Base-by-base conservation (phyloP, 2,329 filamentous ascomycete genomes). In the Fusarium tricinctum region DNA sequence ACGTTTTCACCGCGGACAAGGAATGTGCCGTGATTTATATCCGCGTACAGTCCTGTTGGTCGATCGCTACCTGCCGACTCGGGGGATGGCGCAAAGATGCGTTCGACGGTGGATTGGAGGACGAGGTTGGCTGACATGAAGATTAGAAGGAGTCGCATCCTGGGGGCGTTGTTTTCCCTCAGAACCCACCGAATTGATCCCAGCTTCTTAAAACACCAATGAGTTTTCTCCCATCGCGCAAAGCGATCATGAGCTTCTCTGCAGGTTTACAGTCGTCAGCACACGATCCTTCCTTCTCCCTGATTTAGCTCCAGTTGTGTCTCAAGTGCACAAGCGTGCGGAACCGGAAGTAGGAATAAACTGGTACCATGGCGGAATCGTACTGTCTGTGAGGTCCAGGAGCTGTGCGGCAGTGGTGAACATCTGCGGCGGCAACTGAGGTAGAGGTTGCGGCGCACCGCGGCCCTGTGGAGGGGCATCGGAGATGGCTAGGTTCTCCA, bases 371-470 rank as follows among this genome's bases (percentile, higher is more conserved):
- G 58, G 62, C 59, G 74, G 56, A 51, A 47, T 75, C 92, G 84
- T 89, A 98, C 95, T 99, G 83, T 99, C 96, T 74, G 96, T 98
- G 75, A 99, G 86, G 79, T 99, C 96, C 61, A 99, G 84, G 61
- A 99, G 85, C 83, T 98, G 96, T 55, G 96, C 94, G 32, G 96
- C 96, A 32, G 96, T 99, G 19, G 96, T 97, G 82, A 99, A 99
- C 91, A 98, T 97, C 84, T 99, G 95, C 62, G 94, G 94, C 15
- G 92, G 92, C 39, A 95, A 83, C 80, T 93, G 91, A 68, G 85
- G 81, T 47, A 84, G 82, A 56, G 82, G 79, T 49, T 88, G 86
- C 30, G 81, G 82, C 57, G 68, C 74, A 35, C 76, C 76, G 33
- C 77, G 79, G 68, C 78, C 80, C 58, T 78, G 79, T 63, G 79